Base-by-base conservation (phyloP, 345 rosid species). In the Tarenaya hassleriana region DNA sequence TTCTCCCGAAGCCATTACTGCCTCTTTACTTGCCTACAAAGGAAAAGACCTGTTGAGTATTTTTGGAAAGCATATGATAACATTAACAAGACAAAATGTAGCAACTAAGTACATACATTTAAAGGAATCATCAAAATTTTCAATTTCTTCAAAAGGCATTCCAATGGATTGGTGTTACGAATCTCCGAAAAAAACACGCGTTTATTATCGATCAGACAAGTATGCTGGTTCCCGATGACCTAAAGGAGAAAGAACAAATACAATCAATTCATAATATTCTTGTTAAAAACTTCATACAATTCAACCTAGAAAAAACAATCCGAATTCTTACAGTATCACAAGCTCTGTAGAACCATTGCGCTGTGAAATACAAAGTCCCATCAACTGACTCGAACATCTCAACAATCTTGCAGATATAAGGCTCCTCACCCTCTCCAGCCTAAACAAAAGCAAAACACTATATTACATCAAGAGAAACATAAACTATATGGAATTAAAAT, bases 321-420 rank as follows among this genome's bases (percentile, higher is more conserved):
- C 8, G 20, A 14, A 21, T 32, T 32, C 84, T 71, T 80, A 88
- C 92, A 1, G 95, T 85, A 40, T 88, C 97, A 34, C 4, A 27
- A 10, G 87, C 86, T 44, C 92, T 63, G 16, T 88, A 88, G 41
- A 50, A 88, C 97, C 97, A 88, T 14, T 76, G 97, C 4, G 88
- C 87, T 10, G 78, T 66, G 16, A 83, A 83, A 49, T 81, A 66
- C 0, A 37, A 55, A 0, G 34, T 6, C 4, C 83, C 82, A 32
- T 77, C 80, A 16, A 33, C 31, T 0, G 68, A 75, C 51, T 89
- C 81, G 41, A 81, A 89, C 64, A 86, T 63, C 42, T 89, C 95
- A 1, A 76, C 65, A 10, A 86, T 79, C 39, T 64, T 74, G 34
- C 95, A 77, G 1, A 81, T 73, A 48, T 64, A 76, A 7, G 56